Conservation (phyloP, 441 rosid genomes). For the Dalechampia spathulata region DNA sequence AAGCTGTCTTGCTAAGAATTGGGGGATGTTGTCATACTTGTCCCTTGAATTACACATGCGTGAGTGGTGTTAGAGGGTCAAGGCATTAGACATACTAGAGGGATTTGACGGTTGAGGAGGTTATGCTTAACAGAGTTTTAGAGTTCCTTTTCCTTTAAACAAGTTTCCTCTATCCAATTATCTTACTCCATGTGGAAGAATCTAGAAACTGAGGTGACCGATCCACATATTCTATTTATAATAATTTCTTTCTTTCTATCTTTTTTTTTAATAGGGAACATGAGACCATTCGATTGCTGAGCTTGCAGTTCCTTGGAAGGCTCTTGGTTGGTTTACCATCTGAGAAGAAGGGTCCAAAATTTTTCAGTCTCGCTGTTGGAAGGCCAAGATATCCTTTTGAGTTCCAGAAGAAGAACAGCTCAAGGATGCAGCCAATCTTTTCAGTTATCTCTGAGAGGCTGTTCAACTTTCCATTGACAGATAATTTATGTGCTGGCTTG, state of each 20-base stretch:
- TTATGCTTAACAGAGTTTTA: not conserved
- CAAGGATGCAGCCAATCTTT: conserved; percentile 67
- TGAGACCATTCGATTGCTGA: conserved; percentile 87
- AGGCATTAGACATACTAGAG: not conserved
- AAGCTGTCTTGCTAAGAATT: not conserved
- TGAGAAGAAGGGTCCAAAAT: conserved; percentile 84
- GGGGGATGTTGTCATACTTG: no score
- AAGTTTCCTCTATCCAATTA: not conserved
- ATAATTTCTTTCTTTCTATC: no score
- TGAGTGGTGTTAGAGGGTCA: not conserved
- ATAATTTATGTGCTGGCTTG: conserved; percentile 84
- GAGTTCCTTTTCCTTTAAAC: not conserved
- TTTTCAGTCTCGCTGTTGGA: conserved; percentile 83
- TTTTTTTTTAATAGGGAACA: conserved; percentile 54
- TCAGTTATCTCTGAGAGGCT: conserved; percentile 71
- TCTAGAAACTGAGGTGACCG: not conserved
- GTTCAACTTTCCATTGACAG: conserved; percentile 83
- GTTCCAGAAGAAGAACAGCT: conserved; percentile 46
- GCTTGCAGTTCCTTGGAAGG: conserved; percentile 95
- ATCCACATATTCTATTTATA: not conserved
- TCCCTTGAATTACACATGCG: not conserved
- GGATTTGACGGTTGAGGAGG: not conserved
- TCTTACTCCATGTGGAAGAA: not conserved
- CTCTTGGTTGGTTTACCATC: conserved; percentile 85
- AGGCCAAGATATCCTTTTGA: conserved; percentile 62